A percentile compares a stretch with the other conserved stretches of the same genome.
Conservation (phyloP, 1,284 basidiomycete species). For the Rhodotorula sp. region DNA sequence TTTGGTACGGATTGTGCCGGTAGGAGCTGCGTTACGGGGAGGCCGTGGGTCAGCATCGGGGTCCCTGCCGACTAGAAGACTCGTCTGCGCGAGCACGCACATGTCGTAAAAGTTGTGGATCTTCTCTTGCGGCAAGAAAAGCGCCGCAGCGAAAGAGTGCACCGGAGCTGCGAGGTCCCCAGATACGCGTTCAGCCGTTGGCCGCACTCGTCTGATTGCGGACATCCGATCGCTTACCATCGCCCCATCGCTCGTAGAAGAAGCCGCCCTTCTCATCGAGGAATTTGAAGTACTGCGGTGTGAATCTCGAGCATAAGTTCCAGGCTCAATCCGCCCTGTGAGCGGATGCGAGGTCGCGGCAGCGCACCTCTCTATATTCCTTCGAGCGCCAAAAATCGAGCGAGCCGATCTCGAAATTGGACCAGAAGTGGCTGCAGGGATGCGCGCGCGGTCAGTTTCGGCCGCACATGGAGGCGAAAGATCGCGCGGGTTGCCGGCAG, state of each 20-base stretch:
- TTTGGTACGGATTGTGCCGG: constrained; percentile 19
- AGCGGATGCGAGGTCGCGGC: neutral
- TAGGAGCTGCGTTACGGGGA: neutral
- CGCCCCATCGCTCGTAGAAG: constrained; percentile 78
- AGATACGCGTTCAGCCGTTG: too few relatives aligned
- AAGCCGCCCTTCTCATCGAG: constrained; percentile 77
- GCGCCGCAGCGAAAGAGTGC: constrained; percentile 68
- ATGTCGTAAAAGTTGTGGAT: constrained; percentile 70
- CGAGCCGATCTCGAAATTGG: constrained; percentile 65
- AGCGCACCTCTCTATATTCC: constrained; percentile 60
- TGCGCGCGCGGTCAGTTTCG: neutral
- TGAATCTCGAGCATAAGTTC: neutral
- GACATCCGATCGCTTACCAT: constrained; percentile 46
- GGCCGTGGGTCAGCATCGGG: neutral
- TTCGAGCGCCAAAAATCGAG: constrained; percentile 74
- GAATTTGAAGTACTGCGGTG: constrained; percentile 60
- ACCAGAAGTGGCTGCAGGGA: constrained; percentile 55
- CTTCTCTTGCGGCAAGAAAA: constrained; percentile 68
- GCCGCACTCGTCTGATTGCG: too few relatives aligned
- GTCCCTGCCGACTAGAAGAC: constrained; percentile 41
- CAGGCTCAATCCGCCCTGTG: too few relatives aligned
- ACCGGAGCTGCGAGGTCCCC: constrained; percentile 59
- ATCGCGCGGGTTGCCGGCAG: neutral
- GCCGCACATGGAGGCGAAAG: neutral
- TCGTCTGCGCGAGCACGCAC: constrained; percentile 43